Conservation (phyloP, 2,329 filamentous ascomycete species). For the Orbilia blumenaviensis region DNA sequence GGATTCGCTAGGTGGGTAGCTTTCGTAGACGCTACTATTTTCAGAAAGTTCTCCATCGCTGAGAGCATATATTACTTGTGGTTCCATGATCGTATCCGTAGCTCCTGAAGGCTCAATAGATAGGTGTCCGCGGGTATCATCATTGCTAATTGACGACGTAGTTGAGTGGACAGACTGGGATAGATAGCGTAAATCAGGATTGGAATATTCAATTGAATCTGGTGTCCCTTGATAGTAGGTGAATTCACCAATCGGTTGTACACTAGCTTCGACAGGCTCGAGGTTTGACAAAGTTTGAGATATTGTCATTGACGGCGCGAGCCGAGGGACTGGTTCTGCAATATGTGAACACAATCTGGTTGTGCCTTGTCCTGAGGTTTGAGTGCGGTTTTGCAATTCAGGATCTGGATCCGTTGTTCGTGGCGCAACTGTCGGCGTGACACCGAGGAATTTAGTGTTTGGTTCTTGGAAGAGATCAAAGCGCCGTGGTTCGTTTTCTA, state of each 20-base stretch:
- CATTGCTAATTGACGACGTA: background rate
- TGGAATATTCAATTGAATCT: slow-evolving; percentile 31
- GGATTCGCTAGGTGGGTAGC: slow-evolving; percentile 42
- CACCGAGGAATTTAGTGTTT: slow-evolving; percentile 45
- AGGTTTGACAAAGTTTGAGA: slow-evolving; percentile 42
- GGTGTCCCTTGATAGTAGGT: slow-evolving; percentile 23
- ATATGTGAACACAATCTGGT: background rate
- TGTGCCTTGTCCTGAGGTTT: background rate
- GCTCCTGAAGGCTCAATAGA: background rate
- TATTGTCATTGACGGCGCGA: slow-evolving; percentile 20
- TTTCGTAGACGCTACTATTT: slow-evolving; percentile 39
- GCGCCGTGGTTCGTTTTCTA: slow-evolving; percentile 35
- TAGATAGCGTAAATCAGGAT: slow-evolving; percentile 41
- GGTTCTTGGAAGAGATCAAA: slow-evolving; percentile 45
- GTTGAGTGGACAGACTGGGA: slow-evolving; percentile 23
- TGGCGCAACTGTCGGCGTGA: background rate
- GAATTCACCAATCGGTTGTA: slow-evolving; percentile 13
- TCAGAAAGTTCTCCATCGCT: slow-evolving; percentile 17
- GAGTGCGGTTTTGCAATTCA: too few species aligned
- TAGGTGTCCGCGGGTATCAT: background rate
- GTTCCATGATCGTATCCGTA: background rate
- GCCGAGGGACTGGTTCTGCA: slow-evolving; percentile 26
- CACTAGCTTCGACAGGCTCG: slow-evolving; percentile 6
- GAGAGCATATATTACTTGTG: slow-evolving; percentile 24
- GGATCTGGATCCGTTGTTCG: background rate